Base-by-base conservation (phyloP, 2,329 filamentous ascomycete species). In the Aspergillus viridinutans region DNA sequence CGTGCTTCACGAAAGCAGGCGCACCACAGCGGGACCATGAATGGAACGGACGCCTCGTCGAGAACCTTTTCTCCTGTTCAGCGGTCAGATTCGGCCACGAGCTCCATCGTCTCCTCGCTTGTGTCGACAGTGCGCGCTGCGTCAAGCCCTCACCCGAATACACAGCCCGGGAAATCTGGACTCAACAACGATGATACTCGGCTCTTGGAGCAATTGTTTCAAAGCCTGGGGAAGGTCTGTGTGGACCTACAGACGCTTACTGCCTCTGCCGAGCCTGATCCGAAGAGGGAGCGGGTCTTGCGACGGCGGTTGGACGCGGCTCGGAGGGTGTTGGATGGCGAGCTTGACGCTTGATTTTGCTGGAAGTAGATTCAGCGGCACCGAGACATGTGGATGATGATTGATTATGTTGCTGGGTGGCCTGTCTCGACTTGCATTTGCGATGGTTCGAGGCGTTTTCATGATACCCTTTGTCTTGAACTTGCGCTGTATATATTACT, bases 221-320 rank as follows among this genome's bases (percentile, higher is more conserved):
- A 80, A 58, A 78, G 76, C 38, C 69, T 80, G 20, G 76, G 77
- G 1, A 72, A 74, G 53, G 80, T 84, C 4, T 83, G 81, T 54
- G 71, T 73, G 40, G 75, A 78, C 56, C 68, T 85, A 58, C 82
- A 83, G 66, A 66, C 68, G 26, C 74, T 71, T 35, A 75, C 73
- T 4, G 68, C 29, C 64, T 88, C 60, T 78, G 82, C 57, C 79
- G 88, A 73, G 73, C 79, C 52, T 77, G 83, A 61, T 75, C 76
- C 61, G 74, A 81, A 57, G 80, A 80, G 64, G 74, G 83, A 59
- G 83, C 90, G 63, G 54, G 79, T 87, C 58, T 85, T 89, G 72
- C 80, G 90, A 58, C 79, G 88, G 61, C 81, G 89, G 63, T 81
- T 96, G 52, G 90, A 95, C 63, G 84, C 85, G 53, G 92, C 91